Evolutionary conservation across 352 stramenopile genomes (phyloP), one percentile per base, ranked within the genome.

Genomic region (Phytopythium mirpurense): DNA sequence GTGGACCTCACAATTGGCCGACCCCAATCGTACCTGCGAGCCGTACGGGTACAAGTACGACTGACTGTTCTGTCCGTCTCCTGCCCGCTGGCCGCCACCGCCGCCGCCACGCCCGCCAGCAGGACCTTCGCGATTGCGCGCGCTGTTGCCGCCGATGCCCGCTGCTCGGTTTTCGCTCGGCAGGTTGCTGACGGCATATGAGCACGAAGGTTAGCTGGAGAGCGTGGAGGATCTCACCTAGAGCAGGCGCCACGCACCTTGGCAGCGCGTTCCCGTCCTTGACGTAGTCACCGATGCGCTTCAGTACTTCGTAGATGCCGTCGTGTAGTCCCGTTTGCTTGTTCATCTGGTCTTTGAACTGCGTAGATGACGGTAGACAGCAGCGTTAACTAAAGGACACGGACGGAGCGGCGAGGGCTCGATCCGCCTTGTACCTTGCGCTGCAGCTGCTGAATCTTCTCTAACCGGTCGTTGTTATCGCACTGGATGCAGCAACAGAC

Each of bases 271-370:
- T 69, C 0, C 85, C 85, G 55, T 91, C 79, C 52, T 88, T 88
- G 0, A 92, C 63, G 56, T 81, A 91, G 42, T 88, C 79, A 16
- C 82, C 80, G 43, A 95, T 95, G 2, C 83, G 74, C 26, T 75
- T 70, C 16, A 95, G 60, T 11, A 93, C 78, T 62, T 93, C 85
- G 58, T 91, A 92, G 52, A 95, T 77, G 19, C 85, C 83, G 51
- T 95, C 85, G 58, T 93, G 85, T 66, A 93, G 78, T 5, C 68
- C 76, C 5, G 69, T 69, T 69, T 91, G 79, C 44, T 87, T 87
- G 68, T 95, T 95, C 78, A 95, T 90, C 57, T 95, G 85, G 43
- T 91, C 78, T 59, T 91, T 91, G 53, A 93, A 92, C 78, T 88
- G 21, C 1, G 47, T n/a, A 36, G 9, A 27, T 10, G n/a, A 5